These are phyloP conservation scores for Ophiostoma tasmaniense DNA, from an alignment of 2,329 filamentous ascomycete species.

Conservation along the genomic window DNA sequence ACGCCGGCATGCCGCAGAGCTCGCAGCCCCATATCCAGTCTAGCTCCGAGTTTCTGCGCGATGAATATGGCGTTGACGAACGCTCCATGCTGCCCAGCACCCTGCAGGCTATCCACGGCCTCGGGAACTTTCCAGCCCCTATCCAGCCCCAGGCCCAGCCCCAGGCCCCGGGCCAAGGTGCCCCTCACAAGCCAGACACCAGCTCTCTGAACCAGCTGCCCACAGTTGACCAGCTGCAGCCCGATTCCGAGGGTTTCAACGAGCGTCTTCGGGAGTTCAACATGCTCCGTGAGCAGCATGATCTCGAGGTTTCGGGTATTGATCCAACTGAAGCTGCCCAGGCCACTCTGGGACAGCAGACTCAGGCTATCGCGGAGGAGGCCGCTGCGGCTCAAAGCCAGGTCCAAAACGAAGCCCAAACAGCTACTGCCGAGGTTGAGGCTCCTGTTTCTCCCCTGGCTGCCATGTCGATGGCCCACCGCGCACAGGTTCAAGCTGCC, in stretches of 20 bases:
- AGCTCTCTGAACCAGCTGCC: constrained; percentile 36
- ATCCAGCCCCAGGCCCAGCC: neutral
- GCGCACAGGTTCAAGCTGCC: neutral
- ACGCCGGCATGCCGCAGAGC: constrained; percentile 35
- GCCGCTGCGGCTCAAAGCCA: neutral
- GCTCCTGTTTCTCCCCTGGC: constrained; percentile 24
- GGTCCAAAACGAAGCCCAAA: neutral
- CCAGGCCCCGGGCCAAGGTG: neutral
- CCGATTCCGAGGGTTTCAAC: constrained; percentile 51
- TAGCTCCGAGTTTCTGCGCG: constrained; percentile 48
- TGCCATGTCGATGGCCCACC: constrained; percentile 63
- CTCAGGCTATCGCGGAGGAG: neutral
- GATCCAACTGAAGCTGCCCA: neutral
- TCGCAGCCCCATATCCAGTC: constrained; percentile 37
- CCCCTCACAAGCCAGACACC: neutral
- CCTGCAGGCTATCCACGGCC: constrained; percentile 26
- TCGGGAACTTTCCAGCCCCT: constrained; percentile 27
- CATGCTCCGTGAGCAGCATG: constrained; percentile 63
- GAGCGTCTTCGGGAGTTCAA: constrained; percentile 80
- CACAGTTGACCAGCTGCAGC: constrained; percentile 40
- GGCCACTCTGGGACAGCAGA: neutral
- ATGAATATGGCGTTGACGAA: constrained; percentile 55
- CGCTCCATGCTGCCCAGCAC: constrained; percentile 44
- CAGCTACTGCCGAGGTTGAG: constrained; percentile 19
- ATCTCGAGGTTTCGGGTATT: constrained; percentile 32